Evolutionary conservation across 164 flowering plant species (phyloP).

Genomic region (Vitis riparia): DNA sequence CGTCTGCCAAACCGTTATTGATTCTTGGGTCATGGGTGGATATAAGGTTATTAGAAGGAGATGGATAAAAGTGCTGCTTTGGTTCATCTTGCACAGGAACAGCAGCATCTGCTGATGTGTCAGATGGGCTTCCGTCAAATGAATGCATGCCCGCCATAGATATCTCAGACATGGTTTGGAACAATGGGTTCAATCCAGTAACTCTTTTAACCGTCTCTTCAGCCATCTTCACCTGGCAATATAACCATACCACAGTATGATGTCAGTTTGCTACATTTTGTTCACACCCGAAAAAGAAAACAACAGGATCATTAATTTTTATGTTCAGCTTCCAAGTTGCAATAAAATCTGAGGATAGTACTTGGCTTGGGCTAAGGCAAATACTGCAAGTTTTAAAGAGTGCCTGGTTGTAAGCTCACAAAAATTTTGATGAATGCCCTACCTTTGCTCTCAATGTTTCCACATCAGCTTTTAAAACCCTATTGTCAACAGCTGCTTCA

Average conservation of each 20-base stretch:
- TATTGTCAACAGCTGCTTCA: constrained; percentile 93
- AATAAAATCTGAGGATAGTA: no score
- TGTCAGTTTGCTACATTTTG: background rate
- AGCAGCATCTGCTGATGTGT: constrained; percentile 67
- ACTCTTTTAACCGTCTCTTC: constrained; percentile 86
- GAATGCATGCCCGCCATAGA: constrained; percentile 49
- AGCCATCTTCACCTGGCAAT: constrained; percentile 86
- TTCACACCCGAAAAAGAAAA: background rate
- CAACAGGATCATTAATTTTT: background rate
- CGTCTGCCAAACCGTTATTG: constrained; percentile 39
- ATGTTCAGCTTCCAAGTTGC: no score
- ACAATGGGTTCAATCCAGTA: constrained; percentile 70
- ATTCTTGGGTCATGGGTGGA: constrained; percentile 31
- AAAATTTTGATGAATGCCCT: constrained; percentile 4
- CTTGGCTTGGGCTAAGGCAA: no score
- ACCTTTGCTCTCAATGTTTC: constrained; percentile 98
- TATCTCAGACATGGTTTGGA: constrained; percentile 66
- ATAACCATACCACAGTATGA: background rate
- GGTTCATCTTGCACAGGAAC: constrained; percentile 65
- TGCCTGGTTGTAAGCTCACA: no score
- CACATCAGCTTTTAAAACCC: constrained; percentile 95
- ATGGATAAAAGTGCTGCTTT: constrained; percentile 48
- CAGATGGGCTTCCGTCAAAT: constrained; percentile 60
- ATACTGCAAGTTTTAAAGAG: no score
- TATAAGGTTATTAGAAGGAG: constrained; percentile 24